Evolutionary conservation across 345 rosid genomes (phyloP), one percentile per base, ranked within the genome.

Genomic region (Hevea brasiliensis): DNA sequence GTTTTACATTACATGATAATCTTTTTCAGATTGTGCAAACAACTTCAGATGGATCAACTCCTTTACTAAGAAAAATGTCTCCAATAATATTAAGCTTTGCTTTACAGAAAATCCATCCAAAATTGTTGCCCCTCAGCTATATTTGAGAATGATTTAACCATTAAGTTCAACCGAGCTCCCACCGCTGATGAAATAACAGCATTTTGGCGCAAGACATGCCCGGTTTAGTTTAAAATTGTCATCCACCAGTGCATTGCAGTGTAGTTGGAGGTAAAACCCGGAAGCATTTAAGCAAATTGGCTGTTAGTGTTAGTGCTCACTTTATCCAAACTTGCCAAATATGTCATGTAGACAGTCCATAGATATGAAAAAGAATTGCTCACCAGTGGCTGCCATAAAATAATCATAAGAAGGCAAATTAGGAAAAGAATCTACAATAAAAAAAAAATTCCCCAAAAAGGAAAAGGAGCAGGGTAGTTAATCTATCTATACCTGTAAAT

Each of bases 281-380:
- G 24, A 70, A 58, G 61, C n/a, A 60, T 45, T 51, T 41, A 61
- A 20, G 37, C 51, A 12, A 65, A 48, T 64, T 41, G 55, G 76
- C 61, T 77, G 55, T 32, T 1, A 61, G 85, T 5, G 20, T 62
- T 1, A 61, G 85, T 5, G 20, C 63, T 75, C 47, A 85, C 89
- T 80, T 88, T 91, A 71, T 79, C 86, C 60, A 85, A 85, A 73
- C 93, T 72, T 56, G 97, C 98, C 92, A 87, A 91, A 80, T 88
- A 92, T 13, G 98, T 92, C 74, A 95, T 81, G 74, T 95, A 95
- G 70, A 95, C 76, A 3, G 97, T 92, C 99, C 98, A 95, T 41
- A 89, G 72, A 79, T 88, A 95, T 4, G 99, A 87, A 86, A 95
- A 95, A 5, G 94, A 88, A 81, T 95, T 95, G 87, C 90, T 89